Percentiles rank a stretch among this genome's conserved stretches.
Conservation (phyloP, 345 rosid species). For the Zanthoxylum bungeanum region DNA sequence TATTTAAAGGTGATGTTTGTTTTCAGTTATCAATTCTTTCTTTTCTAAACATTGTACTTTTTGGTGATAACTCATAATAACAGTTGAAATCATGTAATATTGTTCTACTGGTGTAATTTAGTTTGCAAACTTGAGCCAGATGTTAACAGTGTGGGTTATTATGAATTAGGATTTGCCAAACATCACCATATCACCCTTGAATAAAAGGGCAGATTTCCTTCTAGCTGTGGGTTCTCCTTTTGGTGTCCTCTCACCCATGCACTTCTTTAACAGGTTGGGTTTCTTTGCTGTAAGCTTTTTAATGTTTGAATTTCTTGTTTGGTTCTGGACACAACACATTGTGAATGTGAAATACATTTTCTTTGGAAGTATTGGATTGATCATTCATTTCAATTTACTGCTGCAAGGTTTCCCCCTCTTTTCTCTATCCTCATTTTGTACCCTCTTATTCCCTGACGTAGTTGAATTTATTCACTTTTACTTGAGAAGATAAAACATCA, state of each 20-base stretch:
- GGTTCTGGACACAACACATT: not conserved
- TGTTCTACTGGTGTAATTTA: not conserved
- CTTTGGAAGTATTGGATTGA: not conserved
- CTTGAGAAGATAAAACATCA: conserved; percentile 1
- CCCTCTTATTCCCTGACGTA: not conserved
- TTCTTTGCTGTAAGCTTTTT: conserved; percentile 8
- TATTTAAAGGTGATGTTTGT: conserved; percentile 41
- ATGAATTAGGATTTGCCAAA: conserved; percentile 52
- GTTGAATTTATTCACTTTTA: not conserved
- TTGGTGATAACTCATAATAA: conserved; percentile 3
- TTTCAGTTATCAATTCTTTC: not conserved
- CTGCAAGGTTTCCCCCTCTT: not conserved
- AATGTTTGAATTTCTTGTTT: conserved; percentile 14
- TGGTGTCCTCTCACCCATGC: conserved; percentile 81
- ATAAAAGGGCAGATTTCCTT: conserved; percentile 63
- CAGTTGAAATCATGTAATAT: not conserved
- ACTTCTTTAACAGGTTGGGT: conserved; percentile 83
- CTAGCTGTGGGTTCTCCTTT: conserved; percentile 93
- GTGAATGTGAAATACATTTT: not conserved
- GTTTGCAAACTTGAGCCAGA: conserved; percentile 5
- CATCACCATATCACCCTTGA: conserved; percentile 33
- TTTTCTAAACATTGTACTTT: conserved; percentile 4
- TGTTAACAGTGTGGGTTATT: conserved; percentile 18
- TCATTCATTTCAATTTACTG: not conserved
- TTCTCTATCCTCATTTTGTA: not conserved